Conservation (phyloP, 2,329 filamentous ascomycete genomes). For the Scytalidium lignicola region DNA sequence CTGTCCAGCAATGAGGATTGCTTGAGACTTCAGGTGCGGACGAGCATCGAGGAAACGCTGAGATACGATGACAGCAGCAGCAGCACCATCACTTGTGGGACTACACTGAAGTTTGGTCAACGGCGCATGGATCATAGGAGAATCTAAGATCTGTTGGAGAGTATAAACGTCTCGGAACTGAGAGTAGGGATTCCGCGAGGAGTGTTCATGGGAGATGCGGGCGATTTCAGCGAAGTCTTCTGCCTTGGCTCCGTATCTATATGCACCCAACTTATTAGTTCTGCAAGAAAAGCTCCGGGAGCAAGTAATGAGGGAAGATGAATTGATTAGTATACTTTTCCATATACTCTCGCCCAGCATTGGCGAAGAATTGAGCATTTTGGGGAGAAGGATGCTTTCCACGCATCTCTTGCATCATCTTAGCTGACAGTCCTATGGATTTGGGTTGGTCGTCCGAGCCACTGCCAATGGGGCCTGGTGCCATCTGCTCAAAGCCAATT, state of each 20-base stretch:
- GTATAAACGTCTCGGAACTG: conserved; percentile 91
- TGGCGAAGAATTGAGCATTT: conserved; percentile 81
- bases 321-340: conserved; percentile 38
- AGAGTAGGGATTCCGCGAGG: conserved; percentile 83
- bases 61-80: conserved; percentile 80
- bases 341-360: conserved; percentile 87
- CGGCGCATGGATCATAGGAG: conserved; percentile 73
- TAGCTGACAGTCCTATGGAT: conserved; percentile 8
- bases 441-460: conserved; percentile 10
- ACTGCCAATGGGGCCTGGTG: conserved; percentile 13
- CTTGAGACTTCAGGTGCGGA: conserved; percentile 72
- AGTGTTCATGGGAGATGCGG: conserved; percentile 84
- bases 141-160: conserved; percentile 68
- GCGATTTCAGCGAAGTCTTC: conserved; percentile 91
- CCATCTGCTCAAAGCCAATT: conserved; percentile 24
- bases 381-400: not conserved
- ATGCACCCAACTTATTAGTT: not conserved
- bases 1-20: conserved; percentile 81
- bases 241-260: conserved; percentile 69
- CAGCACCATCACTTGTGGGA: conserved; percentile 85
- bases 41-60: conserved; percentile 78
- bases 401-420: conserved; percentile 10
- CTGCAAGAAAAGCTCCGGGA: not conserved
- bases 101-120: conserved; percentile 95
- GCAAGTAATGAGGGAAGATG: not conserved